A percentile compares a stretch with the other conserved stretches of the same genome.
phyloP scores from a whole-genome alignment of 1,139 yeast species.

The Sugiyamaella sp. region DNA sequence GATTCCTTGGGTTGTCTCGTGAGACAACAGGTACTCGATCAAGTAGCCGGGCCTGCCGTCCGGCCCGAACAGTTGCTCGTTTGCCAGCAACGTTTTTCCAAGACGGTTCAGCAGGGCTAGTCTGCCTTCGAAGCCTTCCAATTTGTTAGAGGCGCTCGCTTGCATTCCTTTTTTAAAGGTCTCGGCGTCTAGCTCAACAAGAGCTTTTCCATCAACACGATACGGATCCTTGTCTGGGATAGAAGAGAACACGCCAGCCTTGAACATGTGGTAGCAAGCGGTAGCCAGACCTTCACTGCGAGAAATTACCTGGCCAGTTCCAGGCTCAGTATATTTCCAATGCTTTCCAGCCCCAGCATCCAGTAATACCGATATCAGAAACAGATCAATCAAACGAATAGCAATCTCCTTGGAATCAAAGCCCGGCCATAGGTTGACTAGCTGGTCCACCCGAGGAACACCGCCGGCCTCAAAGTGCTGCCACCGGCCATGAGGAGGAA shows the following conservation, averaged over 20 bases:
- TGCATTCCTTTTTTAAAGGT: conserved; percentile 49
- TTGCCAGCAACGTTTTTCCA: conserved; percentile 48
- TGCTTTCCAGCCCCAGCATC: conserved; percentile 66
- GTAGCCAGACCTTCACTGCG: conserved; percentile 66
- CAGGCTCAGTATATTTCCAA: conserved; percentile 51
- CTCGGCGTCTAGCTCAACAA: conserved; percentile 41
- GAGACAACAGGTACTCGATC: conserved; percentile 48
- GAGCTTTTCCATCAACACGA: conserved; percentile 49
- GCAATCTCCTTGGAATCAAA: conserved; percentile 49
- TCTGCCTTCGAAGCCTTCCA: conserved; percentile 58
- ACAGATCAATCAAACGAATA: conserved; percentile 54
- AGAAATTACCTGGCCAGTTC: conserved; percentile 36
- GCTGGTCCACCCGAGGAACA: conserved; percentile 46
- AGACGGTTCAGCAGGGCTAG: conserved; percentile 48
- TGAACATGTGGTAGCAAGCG: conserved; percentile 57
- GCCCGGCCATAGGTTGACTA: conserved; percentile 45
- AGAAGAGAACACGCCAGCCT: conserved; percentile 50
- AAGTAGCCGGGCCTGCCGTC: conserved; percentile 58
- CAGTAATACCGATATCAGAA: conserved; percentile 58
- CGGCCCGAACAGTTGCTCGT: conserved; percentile 48
- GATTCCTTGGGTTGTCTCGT: conserved; percentile 22
- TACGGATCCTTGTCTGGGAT: conserved; percentile 37
- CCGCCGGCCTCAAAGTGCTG: conserved; percentile 60
- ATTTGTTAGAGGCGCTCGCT: conserved; percentile 48
- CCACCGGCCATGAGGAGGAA: conserved; percentile 68